Base-by-base conservation (phyloP, 2,329 filamentous ascomycete species). In the Trichoderma polysporum region DNA sequence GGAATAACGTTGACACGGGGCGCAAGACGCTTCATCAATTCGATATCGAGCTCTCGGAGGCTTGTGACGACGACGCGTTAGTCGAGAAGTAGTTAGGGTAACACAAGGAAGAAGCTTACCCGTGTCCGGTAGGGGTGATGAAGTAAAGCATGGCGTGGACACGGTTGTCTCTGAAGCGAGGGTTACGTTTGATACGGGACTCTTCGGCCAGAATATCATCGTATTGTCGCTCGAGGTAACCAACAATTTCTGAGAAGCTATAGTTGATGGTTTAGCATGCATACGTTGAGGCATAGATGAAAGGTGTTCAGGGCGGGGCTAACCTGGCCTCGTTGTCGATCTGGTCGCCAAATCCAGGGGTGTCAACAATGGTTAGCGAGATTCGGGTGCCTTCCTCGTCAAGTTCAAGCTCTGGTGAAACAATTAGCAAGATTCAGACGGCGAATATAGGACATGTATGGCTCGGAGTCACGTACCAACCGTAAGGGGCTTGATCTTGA, bases 121-220 rank as follows among this genome's bases (percentile, higher is more conserved):
- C 94, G 80, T 97, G 93, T 76, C 95, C 95, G 69, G 95, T 99
- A 56, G 95, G 95, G 72, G 95, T 97, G 85, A 99, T 98, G 81
- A 99, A 99, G 87, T 99, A 99, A 76, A 99, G 90, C 79, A 99
- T 89, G 73, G 94, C 95, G 78, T 99, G 95, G 57, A 99, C 93
- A 84, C 95, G 92, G 85, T 99, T 98, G 84, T 99, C 95, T 78
- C 95, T 91, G 91, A 99, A 99, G 77, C 95, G 90, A 74, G 95
- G 95, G 85, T 99, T 99, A 93, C 95, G 95, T 92, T 99, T 99
- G 87, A 99, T 99, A 85, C 95, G 93, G 76, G 95, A 98, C 85
- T 99, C 95, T 84, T 98, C 94, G 70, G 95, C 94, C 75, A 99
- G 88, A 86, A 99, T 98, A 80, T 98, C 94, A 82, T 99, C 95